Evolutionary conservation across 805 yeast species (phyloP).

Genomic region (Yarrowia bubula): DNA sequence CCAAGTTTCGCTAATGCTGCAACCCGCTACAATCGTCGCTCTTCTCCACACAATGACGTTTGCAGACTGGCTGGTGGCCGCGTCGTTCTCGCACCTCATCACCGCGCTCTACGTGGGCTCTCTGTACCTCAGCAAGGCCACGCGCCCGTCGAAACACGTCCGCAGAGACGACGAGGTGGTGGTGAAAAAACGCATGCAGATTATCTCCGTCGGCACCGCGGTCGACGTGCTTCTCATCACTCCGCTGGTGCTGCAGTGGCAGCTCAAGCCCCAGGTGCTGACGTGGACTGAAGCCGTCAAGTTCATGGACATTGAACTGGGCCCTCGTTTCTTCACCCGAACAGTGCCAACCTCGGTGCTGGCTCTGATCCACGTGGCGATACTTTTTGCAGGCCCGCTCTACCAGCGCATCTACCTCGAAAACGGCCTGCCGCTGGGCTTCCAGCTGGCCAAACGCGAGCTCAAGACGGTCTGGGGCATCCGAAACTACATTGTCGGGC

Average conservation of each 20-base stretch:
- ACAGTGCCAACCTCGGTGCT: slow-evolving; percentile 8
- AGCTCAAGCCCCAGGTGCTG: not conserved
- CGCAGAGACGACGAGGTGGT: slow-evolving; percentile 33
- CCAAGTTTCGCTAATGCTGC: slow-evolving; percentile 11
- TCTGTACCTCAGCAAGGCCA: slow-evolving; percentile 30
- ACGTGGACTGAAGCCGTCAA: not conserved
- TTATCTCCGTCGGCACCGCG: slow-evolving; percentile 37
- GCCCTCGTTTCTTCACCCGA: not conserved
- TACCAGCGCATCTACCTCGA: slow-evolving; percentile 39
- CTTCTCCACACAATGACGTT: not conserved
- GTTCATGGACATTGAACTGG: not conserved
- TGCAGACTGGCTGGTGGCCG: slow-evolving; percentile 10
- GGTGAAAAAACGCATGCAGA: slow-evolving; percentile 35
- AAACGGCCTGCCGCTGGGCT: slow-evolving; percentile 29
- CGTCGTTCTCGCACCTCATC: slow-evolving; percentile 25
- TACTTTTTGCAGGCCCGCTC: slow-evolving; percentile 53
- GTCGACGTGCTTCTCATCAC: slow-evolving; percentile 38
- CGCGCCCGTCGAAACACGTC: slow-evolving; percentile 32
- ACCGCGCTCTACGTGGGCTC: slow-evolving; percentile 34
- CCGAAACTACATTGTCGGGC: slow-evolving; percentile 66
- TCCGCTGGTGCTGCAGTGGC: slow-evolving; percentile 29
- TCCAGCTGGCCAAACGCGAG: slow-evolving; percentile 12
- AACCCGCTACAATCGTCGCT: no score
- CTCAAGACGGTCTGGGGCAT: slow-evolving; percentile 22
- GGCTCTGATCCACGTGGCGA: slow-evolving; percentile 28